A percentile compares a stretch with the other conserved stretches of the same genome.
Conservation (phyloP, 2,329 filamentous ascomycete genomes). For the Colletotrichum karsti region DNA sequence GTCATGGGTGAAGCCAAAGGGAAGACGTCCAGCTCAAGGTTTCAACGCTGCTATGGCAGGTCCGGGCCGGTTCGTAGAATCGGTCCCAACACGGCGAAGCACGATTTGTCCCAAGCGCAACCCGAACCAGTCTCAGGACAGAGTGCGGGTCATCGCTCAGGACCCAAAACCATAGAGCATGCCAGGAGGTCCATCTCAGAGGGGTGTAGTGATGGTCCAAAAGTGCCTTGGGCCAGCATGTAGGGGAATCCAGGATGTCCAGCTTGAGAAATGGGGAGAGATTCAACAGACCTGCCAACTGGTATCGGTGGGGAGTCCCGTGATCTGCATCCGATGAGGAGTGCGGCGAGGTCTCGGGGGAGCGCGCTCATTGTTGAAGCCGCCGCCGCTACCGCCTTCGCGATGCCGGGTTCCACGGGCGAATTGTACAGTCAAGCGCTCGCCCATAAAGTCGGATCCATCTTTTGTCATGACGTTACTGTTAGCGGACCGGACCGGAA, state of each 20-base stretch:
- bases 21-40: constrained; percentile 20
- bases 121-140: constrained; percentile 1
- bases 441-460: constrained; percentile 97
- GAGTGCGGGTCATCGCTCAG: background rate
- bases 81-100: constrained; percentile 22
- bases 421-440: constrained; percentile 97
- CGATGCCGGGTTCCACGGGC: constrained; percentile 81
- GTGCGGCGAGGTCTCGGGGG: constrained; percentile 88
- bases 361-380: constrained; percentile 60
- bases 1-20: background rate
- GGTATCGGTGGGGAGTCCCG: constrained; percentile 96
- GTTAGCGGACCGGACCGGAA: constrained; percentile 31
- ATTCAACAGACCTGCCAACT: constrained; percentile 98
- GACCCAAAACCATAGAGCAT: background rate
- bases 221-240: constrained; percentile 28
- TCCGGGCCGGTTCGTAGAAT: constrained; percentile 25
- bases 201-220: constrained; percentile 4
- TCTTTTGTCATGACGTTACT: constrained; percentile 63
- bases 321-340: constrained; percentile 95
- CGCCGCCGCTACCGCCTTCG: constrained; percentile 46
- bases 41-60: constrained; percentile 19
- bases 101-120: constrained; percentile 19
- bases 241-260: constrained; percentile 48
- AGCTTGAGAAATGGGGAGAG: constrained; percentile 66
- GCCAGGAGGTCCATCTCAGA: constrained; percentile 9